Evolutionary conservation across 2,329 filamentous ascomycete genomes (phyloP).

Genomic region (Cadophora luteo-olivacea): DNA sequence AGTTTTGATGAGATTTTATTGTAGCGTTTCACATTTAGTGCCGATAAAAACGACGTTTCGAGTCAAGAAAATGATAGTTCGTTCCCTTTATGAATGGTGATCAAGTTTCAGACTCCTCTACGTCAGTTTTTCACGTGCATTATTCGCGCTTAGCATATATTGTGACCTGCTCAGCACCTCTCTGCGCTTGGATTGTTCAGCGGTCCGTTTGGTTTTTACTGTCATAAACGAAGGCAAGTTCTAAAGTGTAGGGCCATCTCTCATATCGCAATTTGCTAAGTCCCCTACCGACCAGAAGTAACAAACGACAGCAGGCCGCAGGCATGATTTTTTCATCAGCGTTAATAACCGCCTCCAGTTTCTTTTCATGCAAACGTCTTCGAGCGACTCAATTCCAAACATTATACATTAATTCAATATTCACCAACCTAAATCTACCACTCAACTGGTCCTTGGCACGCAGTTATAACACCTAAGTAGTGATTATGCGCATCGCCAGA

Average conservation of each 20-base stretch:
- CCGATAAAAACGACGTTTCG: neutral
- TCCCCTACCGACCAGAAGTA: too few species aligned
- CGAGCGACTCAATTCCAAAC: neutral
- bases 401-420: neutral
- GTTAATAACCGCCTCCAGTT: neutral
- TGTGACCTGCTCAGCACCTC: neutral
- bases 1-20: neutral
- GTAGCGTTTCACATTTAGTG: neutral
- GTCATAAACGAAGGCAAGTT: too few species aligned
- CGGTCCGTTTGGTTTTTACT: neutral
- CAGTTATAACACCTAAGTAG: constrained; percentile 56
- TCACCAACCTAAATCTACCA: neutral
- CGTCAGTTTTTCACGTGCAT: neutral
- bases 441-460: constrained; percentile 45
- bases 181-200: neutral
- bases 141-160: neutral
- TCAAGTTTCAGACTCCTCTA: neutral
- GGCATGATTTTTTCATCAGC: too few species aligned
- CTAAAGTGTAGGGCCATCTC: too few species aligned
- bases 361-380: neutral
- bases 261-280: too few species aligned
- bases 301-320: too few species aligned
- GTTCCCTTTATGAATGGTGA: constrained; percentile 4
- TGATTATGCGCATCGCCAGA: constrained; percentile 53
- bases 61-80: constrained; percentile 9